phyloP scores from a whole-genome alignment of 345 rosid genomes.

The Syzygium jambos region DNA sequence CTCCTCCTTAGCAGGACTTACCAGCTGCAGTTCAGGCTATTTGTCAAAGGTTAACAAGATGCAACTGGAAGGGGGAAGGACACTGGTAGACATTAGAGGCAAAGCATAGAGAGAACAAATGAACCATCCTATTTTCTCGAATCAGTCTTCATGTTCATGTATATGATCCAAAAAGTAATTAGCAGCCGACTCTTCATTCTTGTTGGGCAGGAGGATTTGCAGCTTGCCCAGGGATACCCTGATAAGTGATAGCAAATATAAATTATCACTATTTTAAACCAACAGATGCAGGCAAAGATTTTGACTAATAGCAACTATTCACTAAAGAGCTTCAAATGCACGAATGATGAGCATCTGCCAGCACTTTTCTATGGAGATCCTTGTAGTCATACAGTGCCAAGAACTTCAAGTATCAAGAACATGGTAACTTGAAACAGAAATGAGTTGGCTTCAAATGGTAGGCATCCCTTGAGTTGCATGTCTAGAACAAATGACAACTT shows the following conservation, averaged over 20 bases:
- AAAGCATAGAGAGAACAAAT: background rate
- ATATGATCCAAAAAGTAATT: slow-evolving; percentile 92
- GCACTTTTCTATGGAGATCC: no score
- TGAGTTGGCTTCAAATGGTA: no score
- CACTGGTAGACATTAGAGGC: background rate
- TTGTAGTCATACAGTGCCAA: background rate
- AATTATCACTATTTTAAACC: no score
- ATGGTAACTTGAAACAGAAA: background rate
- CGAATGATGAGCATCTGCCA: no score
- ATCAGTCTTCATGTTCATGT: slow-evolving; percentile 79
- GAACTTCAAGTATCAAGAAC: background rate
- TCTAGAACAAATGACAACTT: no score
- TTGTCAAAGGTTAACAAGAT: background rate
- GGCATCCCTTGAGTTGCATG: no score
- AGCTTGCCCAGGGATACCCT: slow-evolving; percentile 70
- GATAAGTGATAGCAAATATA: background rate
- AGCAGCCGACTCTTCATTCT: slow-evolving; percentile 94
- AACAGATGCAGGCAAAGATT: background rate
- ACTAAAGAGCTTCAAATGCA: no score
- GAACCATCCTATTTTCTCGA: background rate
- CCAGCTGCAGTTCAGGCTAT: no score
- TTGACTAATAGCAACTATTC: background rate
- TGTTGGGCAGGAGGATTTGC: slow-evolving; percentile 49
- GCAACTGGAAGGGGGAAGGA: background rate
- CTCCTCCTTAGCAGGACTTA: no score